Conservation (phyloP, 2,329 filamentous ascomycete genomes). For the Colletotrichum sp. region DNA sequence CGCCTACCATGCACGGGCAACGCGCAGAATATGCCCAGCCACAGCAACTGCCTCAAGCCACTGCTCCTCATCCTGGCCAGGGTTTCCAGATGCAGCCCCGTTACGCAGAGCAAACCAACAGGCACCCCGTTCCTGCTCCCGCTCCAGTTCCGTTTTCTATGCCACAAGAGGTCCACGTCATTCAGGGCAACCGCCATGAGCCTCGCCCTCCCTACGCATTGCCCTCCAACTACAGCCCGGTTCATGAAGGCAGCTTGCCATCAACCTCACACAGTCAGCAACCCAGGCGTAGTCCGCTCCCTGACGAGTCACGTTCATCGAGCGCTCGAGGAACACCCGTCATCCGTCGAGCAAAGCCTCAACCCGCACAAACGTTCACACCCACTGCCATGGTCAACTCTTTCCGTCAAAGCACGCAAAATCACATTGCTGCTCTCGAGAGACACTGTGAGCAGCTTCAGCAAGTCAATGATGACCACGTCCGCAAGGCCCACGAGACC, state of each 20-base stretch:
- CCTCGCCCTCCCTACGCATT: neutral
- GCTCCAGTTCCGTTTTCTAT: neutral
- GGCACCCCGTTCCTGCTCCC: neutral
- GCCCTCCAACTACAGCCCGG: conserved; percentile 6
- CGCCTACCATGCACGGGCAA: neutral
- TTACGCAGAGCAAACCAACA: neutral
- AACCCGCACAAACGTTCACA: conserved; percentile 9
- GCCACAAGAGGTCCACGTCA: conserved; percentile 10
- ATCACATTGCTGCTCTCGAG: neutral
- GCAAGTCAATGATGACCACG: neutral
- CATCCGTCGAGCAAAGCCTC: conserved; percentile 8
- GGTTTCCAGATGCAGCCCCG: conserved; percentile 5
- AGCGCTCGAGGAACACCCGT: conserved; percentile 10
- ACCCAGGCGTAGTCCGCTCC: conserved; percentile 9
- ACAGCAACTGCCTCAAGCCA: neutral
- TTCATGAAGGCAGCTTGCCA: conserved; percentile 4
- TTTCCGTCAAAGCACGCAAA: conserved; percentile 10
- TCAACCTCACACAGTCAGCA: conserved; percentile 3
- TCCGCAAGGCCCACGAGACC: neutral
- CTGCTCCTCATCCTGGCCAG: neutral
- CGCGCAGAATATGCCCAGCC: neutral
- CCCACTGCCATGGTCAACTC: conserved; percentile 1
- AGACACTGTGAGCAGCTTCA: conserved; percentile 8
- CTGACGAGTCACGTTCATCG: conserved; percentile 7
- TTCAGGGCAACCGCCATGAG: conserved; percentile 11